Percentiles rank a stretch among this genome's conserved stretches.
Conservation (phyloP, 1,284 basidiomycete genomes). For the Lignosus rhinocerotis region DNA sequence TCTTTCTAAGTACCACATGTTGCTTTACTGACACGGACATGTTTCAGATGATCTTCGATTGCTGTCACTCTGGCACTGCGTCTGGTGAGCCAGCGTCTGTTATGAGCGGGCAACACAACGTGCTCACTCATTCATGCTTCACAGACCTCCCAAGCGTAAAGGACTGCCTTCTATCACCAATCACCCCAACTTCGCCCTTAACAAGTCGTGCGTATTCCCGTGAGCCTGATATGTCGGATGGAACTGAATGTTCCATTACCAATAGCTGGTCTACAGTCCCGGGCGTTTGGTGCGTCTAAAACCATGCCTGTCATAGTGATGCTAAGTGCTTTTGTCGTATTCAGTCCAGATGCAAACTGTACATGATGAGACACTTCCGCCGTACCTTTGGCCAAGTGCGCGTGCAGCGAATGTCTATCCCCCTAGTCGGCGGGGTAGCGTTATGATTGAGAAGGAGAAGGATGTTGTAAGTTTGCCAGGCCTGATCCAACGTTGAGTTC, state of each 20-base stretch:
- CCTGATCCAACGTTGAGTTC: too few species aligned
- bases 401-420: not conserved
- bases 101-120: not conserved
- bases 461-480: conserved; percentile 7
- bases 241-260: too few species aligned
- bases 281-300: not conserved
- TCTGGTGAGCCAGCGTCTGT: conserved; percentile 23
- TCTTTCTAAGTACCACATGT: not conserved
- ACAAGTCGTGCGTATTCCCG: not conserved
- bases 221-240: not conserved
- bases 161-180: not conserved
- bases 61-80: conserved; percentile 30
- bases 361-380: not conserved
- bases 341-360: not conserved
- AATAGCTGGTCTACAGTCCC: not conserved
- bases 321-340: not conserved
- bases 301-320: not conserved
- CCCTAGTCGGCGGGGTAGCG: not conserved
- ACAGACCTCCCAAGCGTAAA: conserved; percentile 11
- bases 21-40: not conserved
- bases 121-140: not conserved
- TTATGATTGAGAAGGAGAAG: not conserved
- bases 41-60: conserved; percentile 29
- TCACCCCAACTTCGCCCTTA: not conserved
- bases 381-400: not conserved